A percentile compares a stretch with the other conserved stretches of the same genome.
Conservation (phyloP, 208 protist genomes). For the Leishmania arabica region DNA sequence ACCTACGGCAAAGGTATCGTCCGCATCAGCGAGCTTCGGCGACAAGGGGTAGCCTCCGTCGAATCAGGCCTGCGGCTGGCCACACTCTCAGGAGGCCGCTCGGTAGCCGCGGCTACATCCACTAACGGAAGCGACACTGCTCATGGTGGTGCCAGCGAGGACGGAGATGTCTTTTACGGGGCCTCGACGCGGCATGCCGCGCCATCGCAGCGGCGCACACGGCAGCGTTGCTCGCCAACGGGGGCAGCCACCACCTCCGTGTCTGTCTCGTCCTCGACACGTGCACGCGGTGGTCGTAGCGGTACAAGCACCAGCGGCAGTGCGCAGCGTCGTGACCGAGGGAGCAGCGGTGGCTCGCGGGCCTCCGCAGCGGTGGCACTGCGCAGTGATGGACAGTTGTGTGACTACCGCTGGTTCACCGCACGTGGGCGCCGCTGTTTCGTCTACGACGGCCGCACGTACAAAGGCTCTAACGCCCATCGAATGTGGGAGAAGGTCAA, state of each 20-base stretch:
- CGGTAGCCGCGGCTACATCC: background rate
- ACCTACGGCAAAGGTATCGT: slow-evolving; percentile 68
- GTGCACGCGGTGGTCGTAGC: background rate
- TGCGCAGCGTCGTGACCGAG: background rate
- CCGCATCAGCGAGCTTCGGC: slow-evolving; percentile 71
- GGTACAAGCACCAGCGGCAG: background rate
- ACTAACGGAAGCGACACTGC: background rate
- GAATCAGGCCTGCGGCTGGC: slow-evolving; percentile 20
- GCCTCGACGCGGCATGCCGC: background rate
- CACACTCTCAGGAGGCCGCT: background rate
- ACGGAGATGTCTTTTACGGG: background rate
- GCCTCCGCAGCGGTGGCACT: slow-evolving; percentile 28
- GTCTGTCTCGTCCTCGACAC: background rate
- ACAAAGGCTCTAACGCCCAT: slow-evolving; percentile 63
- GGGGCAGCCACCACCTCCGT: background rate
- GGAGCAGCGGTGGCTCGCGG: background rate
- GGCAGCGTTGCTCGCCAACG: background rate
- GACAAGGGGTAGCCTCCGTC: slow-evolving; percentile 14
- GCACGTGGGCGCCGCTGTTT: slow-evolving; percentile 53
- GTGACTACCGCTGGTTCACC: slow-evolving; percentile 66
- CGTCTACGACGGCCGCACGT: slow-evolving; percentile 67
- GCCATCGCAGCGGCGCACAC: background rate
- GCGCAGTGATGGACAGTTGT: slow-evolving; percentile 40
- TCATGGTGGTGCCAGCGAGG: background rate
- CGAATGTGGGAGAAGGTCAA: slow-evolving; percentile 73